Evolutionary conservation across 2,329 filamentous ascomycete genomes (phyloP), one percentile per base, ranked within the genome.

Genomic region (Aspergillus melleus): DNA sequence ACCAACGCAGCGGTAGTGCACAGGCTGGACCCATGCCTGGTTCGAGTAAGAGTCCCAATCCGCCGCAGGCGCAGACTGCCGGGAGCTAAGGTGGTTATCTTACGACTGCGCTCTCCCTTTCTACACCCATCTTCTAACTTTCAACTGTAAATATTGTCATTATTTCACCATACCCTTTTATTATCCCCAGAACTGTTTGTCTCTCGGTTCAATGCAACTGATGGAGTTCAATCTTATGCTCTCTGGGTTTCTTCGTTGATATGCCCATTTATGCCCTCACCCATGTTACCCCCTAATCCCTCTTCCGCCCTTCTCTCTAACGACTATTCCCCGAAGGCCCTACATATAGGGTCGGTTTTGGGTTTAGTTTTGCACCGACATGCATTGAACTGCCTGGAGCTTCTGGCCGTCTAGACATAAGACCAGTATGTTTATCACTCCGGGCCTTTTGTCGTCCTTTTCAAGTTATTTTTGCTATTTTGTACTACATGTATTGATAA

Each of bases 1-100:
- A 74, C 51, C 79, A 81, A 66, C 74, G 79, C 55, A 76, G 75
- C 63, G 74, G 73, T 32, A 80, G 78, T 64, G 72, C 71, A n/a
- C 77, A 79, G 60, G 73, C 71, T 54, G 74, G 70, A n/a, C 61
- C 70, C 22, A 69, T 71, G 30, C 72, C 75, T 36, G 74, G 73
- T 30, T 69, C 73, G 22, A 76, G 66, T 61, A 76, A 78, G 60
- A 80, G 78, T 55, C 78, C 78, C 16, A 75, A 77, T 52, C 70
- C 76, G 57, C 73, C 76, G 39, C 73, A 76, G 56, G 76, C 75
- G 24, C 78, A 79, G 55, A 72, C 75, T 53, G 73, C 77, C 32
- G 74, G 67, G 55, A 74, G 71, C 55, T 76, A 74, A n/a, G 73
- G 52, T 76, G 67, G 71, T 5, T 44, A 29, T 8, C 30, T 8